A percentile compares a stretch with the other conserved stretches of the same genome.
Evolutionary conservation across 495 filamentous ascomycete genomes (phyloP).

Genomic region (Astrocystis sublimbata): DNA sequence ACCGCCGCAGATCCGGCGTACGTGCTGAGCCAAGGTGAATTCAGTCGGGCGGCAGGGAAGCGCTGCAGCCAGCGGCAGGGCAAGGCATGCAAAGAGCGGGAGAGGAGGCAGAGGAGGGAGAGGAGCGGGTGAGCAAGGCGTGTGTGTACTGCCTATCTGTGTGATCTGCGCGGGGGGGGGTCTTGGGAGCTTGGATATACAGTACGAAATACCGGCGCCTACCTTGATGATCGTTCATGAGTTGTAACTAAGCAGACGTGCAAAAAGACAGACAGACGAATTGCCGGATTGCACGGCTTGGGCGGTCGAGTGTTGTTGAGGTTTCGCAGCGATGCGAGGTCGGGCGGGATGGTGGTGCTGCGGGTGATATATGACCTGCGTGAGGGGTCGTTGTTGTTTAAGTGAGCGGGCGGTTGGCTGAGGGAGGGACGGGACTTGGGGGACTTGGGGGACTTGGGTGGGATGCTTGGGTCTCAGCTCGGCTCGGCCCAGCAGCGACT

Average conservation of each 20-base stretch:
- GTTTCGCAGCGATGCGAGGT: not conserved
- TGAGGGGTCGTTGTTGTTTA: not conserved
- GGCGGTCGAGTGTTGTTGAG: not conserved
- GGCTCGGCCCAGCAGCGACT: not conserved
- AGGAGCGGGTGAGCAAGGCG: not conserved
- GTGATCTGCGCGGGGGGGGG: conserved; percentile 27
- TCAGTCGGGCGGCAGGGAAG: not conserved
- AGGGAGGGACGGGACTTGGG: no score
- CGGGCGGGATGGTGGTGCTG: conserved; percentile 2
- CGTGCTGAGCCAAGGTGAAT: not conserved
- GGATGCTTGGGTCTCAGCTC: conserved; percentile 7
- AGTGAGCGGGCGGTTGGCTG: not conserved
- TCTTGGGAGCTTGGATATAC: not conserved
- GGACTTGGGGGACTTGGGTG: no score
- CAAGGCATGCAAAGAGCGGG: not conserved
- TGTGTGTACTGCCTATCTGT: conserved; percentile 18
- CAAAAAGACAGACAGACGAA: no score
- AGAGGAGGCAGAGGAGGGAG: conserved; percentile 4
- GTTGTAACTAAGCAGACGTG: not conserved
- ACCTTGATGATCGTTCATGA: not conserved
- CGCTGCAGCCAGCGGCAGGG: conserved; percentile 7
- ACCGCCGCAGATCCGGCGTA: not conserved
- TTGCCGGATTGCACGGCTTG: not conserved
- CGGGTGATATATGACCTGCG: not conserved
- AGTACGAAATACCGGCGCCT: conserved; percentile 7